A percentile compares a stretch with the other conserved stretches of the same genome.
Conservation (phyloP, 2,329 filamentous ascomycete species). For the Penicillium janthinellum region DNA sequence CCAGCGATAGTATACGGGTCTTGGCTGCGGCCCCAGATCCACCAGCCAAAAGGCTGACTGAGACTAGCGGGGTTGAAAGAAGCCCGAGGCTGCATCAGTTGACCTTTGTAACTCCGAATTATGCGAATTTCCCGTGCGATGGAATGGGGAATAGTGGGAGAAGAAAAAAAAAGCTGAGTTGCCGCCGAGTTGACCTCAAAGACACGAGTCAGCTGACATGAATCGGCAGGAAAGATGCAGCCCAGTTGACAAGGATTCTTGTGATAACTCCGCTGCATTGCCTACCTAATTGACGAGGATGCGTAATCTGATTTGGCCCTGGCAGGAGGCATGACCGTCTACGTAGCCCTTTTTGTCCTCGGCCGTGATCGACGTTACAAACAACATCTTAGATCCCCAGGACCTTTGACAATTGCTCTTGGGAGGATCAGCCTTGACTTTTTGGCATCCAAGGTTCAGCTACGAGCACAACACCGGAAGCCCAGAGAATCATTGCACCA, state of each 20-base stretch:
- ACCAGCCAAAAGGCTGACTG: conserved; percentile 9
- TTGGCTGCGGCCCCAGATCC: conserved; percentile 7
- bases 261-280: conserved; percentile 3
- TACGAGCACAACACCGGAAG: background rate
- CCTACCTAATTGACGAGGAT: background rate
- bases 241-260: conserved; percentile 14
- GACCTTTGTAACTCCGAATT: background rate
- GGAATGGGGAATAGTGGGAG: background rate
- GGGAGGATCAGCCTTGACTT: background rate
- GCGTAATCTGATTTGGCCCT: conserved; percentile 14
- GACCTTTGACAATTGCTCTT: no score
- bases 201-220: conserved; percentile 24
- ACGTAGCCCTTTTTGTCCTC: background rate
- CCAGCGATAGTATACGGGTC: conserved; percentile 12
- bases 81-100: background rate
- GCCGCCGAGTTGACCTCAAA: background rate
- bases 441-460: no score
- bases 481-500: background rate
- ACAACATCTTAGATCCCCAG: background rate
- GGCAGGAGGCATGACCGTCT: background rate
- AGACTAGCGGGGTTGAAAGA: conserved; percentile 10
- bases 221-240: conserved; percentile 20
- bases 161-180: background rate
- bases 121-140: conserved; percentile 2
- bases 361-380: background rate